Percentiles rank a stretch among this genome's conserved stretches.
phyloP scores from a whole-genome alignment of 139 green algal species.

The Chlamydomonas schloesseri region DNA sequence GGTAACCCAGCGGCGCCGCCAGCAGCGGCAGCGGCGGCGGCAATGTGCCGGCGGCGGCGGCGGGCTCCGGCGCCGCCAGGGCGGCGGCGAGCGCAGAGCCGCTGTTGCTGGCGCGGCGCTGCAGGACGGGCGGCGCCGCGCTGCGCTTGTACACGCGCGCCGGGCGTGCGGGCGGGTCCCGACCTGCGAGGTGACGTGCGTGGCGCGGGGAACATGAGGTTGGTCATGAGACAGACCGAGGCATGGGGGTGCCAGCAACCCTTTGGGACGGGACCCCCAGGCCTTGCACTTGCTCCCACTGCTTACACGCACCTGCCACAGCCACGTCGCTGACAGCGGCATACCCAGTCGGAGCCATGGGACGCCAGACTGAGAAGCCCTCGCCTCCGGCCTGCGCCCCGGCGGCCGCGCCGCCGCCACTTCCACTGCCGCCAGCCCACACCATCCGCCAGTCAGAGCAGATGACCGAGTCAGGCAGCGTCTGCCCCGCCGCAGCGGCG shows the following conservation, averaged over 20 bases:
- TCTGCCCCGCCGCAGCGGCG: background rate
- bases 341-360: conserved; percentile 81
- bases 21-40: conserved; percentile 70
- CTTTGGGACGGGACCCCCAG: too few species aligned
- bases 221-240: too few species aligned
- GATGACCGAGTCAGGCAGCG: background rate
- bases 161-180: background rate
- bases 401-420: too few species aligned
- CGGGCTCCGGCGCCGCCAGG: too few species aligned
- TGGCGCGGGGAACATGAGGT: background rate
- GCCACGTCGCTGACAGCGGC: conserved; percentile 78
- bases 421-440: background rate
- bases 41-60: conserved; percentile 52
- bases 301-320: conserved; percentile 42
- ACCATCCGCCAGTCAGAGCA: background rate
- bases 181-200: background rate
- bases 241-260: too few species aligned
- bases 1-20: conserved; percentile 69
- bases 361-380: conserved; percentile 82
- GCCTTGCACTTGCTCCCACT: too few species aligned
- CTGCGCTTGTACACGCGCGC: conserved; percentile 46
- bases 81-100: too few species aligned
- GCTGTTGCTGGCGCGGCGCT: too few species aligned
- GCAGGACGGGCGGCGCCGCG: too few species aligned
- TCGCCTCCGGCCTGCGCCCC: too few species aligned